Evolutionary conservation across 1,139 yeast genomes (phyloP).

Genomic region (Hansenula sp.): DNA sequence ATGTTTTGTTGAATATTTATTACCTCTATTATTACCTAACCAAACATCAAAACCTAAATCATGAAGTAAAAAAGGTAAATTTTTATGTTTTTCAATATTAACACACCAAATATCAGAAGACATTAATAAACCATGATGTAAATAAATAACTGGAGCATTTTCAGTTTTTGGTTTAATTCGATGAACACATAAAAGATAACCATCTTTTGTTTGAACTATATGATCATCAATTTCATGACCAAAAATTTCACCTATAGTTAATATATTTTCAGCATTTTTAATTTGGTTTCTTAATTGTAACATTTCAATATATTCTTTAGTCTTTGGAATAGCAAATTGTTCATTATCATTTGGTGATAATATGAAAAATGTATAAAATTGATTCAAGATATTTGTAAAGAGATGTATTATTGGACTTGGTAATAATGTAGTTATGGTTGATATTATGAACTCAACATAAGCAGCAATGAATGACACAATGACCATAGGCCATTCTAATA

Average conservation of each 20-base stretch:
- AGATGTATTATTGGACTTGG: conserved; percentile 23
- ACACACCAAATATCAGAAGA: conserved; percentile 87
- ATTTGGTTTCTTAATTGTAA: conserved; percentile 21
- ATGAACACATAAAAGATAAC: conserved; percentile 50
- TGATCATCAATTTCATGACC: conserved; percentile 68
- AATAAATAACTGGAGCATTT: conserved; percentile 53
- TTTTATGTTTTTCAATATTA: conserved; percentile 53
- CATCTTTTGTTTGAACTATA: conserved; percentile 42
- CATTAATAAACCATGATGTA: conserved; percentile 92
- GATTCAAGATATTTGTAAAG: conserved; percentile 20
- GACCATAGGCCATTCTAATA: conserved; percentile 30
- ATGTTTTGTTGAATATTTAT: conserved; percentile 70
- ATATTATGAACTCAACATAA: conserved; percentile 27
- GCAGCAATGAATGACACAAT: conserved; percentile 23
- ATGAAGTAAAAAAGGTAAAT: conserved; percentile 68
- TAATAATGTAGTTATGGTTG: conserved; percentile 25
- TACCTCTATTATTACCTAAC: conserved; percentile 89
- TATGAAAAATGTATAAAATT: not conserved
- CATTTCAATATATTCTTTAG: conserved; percentile 25
- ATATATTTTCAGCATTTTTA: conserved; percentile 45
- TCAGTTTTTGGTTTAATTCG: conserved; percentile 40
- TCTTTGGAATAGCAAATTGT: not conserved
- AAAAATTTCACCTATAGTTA: conserved; percentile 56
- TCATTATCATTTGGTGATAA: conserved; percentile 5
- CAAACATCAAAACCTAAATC: conserved; percentile 46